These are phyloP conservation scores for Cystoderma amianthinum DNA, from an alignment of 768 basidiomycete species.

Conservation along the genomic window DNA sequence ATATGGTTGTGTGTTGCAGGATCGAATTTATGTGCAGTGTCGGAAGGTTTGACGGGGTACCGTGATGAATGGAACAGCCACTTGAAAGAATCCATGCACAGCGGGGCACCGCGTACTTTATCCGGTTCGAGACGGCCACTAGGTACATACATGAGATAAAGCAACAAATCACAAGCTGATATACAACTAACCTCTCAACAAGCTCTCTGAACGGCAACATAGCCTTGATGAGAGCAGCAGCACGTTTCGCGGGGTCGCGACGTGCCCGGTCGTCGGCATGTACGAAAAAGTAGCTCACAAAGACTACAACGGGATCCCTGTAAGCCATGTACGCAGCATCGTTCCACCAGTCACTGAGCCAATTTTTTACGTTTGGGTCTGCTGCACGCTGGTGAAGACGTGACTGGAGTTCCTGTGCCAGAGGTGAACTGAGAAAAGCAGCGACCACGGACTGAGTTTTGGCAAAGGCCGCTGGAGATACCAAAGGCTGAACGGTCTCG, in stretches of 20 bases:
- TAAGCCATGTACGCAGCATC: conserved; percentile 85
- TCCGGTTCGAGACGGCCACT: conserved; percentile 85
- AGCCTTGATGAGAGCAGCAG: conserved; percentile 79
- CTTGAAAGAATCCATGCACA: conserved; percentile 93
- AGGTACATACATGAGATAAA: background rate
- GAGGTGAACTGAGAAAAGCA: conserved; percentile 63
- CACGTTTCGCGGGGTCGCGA: conserved; percentile 57
- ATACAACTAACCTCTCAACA: conserved; percentile 62
- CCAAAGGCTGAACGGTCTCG: conserved; percentile 73
- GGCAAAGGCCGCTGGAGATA: conserved; percentile 55
- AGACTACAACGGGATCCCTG: conserved; percentile 85
- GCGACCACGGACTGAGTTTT: conserved; percentile 53
- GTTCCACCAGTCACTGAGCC: conserved; percentile 99
- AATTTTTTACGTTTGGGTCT: conserved; percentile 53
- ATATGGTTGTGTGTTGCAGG: conserved; percentile 75
- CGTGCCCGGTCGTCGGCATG: conserved; percentile 62
- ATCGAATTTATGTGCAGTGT: conserved; percentile 80
- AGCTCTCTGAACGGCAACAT: conserved; percentile 81
- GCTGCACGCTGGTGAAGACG: conserved; percentile 73
- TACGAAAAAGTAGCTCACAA: conserved; percentile 93
- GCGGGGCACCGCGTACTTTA: conserved; percentile 65
- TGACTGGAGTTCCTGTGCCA: conserved; percentile 66
- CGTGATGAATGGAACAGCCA: conserved; percentile 97
- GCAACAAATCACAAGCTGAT: background rate
- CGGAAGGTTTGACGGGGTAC: conserved; percentile 76